Percentiles rank a stretch among this genome's conserved stretches.
These are phyloP conservation scores for Alternaria conjuncta DNA, from an alignment of 2,329 filamentous ascomycete species.

Conservation along the genomic window DNA sequence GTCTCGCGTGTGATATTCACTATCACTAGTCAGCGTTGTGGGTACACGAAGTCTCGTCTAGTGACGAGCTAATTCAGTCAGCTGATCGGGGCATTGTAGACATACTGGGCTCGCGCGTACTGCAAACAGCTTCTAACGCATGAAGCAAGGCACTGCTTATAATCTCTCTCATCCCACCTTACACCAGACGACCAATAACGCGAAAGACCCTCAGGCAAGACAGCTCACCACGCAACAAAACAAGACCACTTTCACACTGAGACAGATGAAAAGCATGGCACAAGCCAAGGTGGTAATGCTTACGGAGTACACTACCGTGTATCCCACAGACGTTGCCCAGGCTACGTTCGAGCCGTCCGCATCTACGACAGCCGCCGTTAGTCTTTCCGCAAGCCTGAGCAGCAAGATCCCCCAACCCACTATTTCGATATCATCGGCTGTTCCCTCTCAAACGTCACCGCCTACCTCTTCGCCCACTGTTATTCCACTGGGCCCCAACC, in stretches of 20 bases:
- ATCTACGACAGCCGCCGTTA: neutral
- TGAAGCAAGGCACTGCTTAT: neutral
- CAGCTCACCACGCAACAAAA: neutral
- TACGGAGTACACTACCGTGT: slow-evolving; percentile 6
- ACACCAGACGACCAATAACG: neutral
- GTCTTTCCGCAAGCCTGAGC: neutral
- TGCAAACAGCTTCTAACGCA: neutral
- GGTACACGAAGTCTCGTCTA: neutral
- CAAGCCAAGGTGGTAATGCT: neutral
- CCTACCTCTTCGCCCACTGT: neutral
- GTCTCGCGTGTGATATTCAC: neutral
- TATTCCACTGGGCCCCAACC: neutral
- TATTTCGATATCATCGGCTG: neutral
- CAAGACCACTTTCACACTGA: neutral
- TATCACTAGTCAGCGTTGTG: neutral
- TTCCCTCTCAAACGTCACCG: neutral
- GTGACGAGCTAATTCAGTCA: neutral
- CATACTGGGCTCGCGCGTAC: neutral
- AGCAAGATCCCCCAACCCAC: neutral
- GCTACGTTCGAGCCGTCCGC: neutral
- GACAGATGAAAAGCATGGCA: neutral
- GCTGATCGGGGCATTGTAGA: neutral
- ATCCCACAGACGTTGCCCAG: neutral
- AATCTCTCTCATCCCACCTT: neutral
- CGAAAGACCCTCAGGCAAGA: neutral